Evolutionary conservation across 768 basidiomycete species (phyloP).

Genomic region (Gloeopeniophorella convolvens): DNA sequence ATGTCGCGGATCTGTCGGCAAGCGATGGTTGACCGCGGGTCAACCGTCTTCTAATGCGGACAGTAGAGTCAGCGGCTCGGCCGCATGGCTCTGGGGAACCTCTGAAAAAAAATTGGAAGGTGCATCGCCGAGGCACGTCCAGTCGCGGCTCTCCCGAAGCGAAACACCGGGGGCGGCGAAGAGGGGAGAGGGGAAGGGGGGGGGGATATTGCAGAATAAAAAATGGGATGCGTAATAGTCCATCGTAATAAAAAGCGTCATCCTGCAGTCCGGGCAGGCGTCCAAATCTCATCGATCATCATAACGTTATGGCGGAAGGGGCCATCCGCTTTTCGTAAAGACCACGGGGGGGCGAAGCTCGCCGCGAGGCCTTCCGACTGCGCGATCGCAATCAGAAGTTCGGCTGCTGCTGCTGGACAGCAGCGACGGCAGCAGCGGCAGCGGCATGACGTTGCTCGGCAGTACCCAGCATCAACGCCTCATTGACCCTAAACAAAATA

Average conservation of each 20-base stretch:
- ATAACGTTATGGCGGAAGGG: constrained; percentile 17
- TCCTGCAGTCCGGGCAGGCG: constrained; percentile 22
- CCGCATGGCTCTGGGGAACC: constrained; percentile 15
- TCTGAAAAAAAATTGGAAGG: constrained; percentile 13
- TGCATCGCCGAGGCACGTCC: constrained; percentile 23
- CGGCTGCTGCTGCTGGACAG: constrained; percentile 39
- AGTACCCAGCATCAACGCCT: constrained; percentile 82
- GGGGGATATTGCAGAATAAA: constrained; percentile 18
- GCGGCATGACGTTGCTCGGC: constrained; percentile 65
- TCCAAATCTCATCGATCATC: constrained; percentile 22
- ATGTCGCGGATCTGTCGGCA: constrained; percentile 13
- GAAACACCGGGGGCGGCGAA: constrained; percentile 12
- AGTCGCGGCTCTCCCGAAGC: constrained; percentile 13
- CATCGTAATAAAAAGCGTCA: constrained; percentile 11
- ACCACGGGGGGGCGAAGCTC: constrained; percentile 11
- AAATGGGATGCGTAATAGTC: too few relatives aligned
- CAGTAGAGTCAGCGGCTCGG: constrained; percentile 16
- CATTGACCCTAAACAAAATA: constrained; percentile 53
- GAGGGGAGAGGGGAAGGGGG: constrained; percentile 4
- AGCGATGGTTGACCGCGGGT: constrained; percentile 15
- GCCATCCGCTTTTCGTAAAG: constrained; percentile 21
- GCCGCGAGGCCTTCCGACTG: background rate
- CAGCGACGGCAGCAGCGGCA: constrained; percentile 49
- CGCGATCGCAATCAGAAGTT: constrained; percentile 39
- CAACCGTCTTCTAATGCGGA: constrained; percentile 16